A percentile compares a stretch with the other conserved stretches of the same genome.
These are phyloP conservation scores for Chaetomium strumarium DNA, from an alignment of 2,329 filamentous ascomycete genomes.

Conservation along the genomic window DNA sequence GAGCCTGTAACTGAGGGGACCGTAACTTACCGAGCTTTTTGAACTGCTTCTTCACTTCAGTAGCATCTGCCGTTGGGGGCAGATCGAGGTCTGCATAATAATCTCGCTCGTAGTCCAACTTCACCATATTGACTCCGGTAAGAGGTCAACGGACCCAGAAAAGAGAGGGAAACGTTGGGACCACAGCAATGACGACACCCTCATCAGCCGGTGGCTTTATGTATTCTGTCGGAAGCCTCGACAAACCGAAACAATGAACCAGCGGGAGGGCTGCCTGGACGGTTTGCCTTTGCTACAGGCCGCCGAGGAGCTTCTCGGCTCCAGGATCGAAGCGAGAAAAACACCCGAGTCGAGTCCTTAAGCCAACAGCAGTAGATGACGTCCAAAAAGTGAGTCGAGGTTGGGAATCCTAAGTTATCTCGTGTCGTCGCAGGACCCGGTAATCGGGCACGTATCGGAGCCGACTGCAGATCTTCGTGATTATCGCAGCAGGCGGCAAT, in stretches of 20 bases:
- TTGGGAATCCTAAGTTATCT: not conserved
- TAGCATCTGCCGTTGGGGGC: conserved; percentile 57
- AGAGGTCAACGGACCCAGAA: conserved; percentile 3
- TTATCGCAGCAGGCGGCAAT: not conserved
- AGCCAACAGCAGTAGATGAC: not conserved
- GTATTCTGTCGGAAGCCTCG: not conserved
- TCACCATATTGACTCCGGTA: conserved; percentile 51
- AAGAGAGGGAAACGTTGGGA: not conserved
- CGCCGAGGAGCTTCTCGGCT: not conserved
- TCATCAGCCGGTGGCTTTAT: conserved; percentile 5
- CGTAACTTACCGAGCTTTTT: conserved; percentile 63
- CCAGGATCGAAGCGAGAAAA: not conserved
- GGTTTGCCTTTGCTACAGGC: not conserved
- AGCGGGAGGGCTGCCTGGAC: not conserved
- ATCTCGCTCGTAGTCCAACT: conserved; percentile 62
- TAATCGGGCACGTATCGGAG: conserved; percentile 11
- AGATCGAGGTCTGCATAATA: conserved; percentile 84
- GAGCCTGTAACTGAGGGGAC: not conserved
- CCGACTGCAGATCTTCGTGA: not conserved
- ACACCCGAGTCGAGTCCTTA: not conserved
- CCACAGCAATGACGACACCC: not conserved
- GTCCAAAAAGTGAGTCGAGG: not conserved
- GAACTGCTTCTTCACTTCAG: conserved; percentile 82
- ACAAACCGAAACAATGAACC: not conserved
- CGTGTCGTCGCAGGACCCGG: conserved; percentile 6